A percentile compares a stretch with the other conserved stretches of the same genome.
phyloP scores from a whole-genome alignment of 139 green algal species.

The Ulvella scutata region DNA sequence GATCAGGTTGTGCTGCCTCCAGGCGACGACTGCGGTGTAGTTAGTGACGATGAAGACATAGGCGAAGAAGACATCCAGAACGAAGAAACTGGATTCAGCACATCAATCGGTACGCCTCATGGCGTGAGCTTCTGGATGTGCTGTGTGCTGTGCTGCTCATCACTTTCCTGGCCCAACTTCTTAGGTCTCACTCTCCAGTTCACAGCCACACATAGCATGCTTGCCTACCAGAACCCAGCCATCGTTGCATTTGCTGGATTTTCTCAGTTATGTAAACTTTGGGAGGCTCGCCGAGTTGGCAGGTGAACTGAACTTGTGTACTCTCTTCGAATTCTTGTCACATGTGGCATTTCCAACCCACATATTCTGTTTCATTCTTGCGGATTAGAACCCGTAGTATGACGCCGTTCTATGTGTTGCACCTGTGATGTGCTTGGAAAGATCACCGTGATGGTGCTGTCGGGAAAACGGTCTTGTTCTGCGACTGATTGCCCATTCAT shows the following conservation, averaged over 20 bases:
- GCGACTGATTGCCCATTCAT: background rate
- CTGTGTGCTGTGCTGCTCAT: too few relatives aligned
- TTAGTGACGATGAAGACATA: conserved; percentile 67
- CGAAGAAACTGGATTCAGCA: conserved; percentile 81
- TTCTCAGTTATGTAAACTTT: conserved; percentile 2
- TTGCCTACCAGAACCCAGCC: background rate
- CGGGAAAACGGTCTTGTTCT: too few relatives aligned
- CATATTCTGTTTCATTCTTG: too few relatives aligned
- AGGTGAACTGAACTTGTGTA: too few relatives aligned
- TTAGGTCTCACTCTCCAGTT: conserved; percentile 1
- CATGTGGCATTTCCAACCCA: too few relatives aligned
- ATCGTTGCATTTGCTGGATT: background rate
- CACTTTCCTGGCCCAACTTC: background rate
- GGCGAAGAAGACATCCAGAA: conserved; percentile 62
- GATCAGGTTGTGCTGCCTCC: conserved; percentile 74
- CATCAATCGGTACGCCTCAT: conserved; percentile 62
- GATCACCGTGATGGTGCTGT: too few relatives aligned
- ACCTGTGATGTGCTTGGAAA: too few relatives aligned
- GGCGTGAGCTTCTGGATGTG: too few relatives aligned
- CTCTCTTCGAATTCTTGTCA: too few relatives aligned
- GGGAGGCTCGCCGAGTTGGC: too few relatives aligned
- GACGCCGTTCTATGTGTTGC: too few relatives aligned
- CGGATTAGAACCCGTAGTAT: too few relatives aligned
- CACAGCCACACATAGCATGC: background rate
- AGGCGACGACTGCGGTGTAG: conserved; percentile 76